Percentiles rank a stretch among this genome's conserved stretches.
phyloP scores from a whole-genome alignment of 768 basidiomycete species.

The Podaxis sp. region DNA sequence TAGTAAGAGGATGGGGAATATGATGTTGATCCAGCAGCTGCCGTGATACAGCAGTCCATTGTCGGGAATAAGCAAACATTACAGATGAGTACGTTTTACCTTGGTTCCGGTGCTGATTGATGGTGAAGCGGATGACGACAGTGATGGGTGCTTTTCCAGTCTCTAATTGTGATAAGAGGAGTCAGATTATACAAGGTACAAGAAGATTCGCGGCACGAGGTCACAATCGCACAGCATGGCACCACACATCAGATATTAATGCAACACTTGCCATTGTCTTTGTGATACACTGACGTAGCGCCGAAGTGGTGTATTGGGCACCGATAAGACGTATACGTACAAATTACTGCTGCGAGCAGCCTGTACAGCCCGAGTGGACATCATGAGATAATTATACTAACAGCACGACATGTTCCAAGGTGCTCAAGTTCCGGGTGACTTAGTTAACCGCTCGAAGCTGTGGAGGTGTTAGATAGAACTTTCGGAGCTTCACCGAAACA shows the following conservation, averaged over 20 bases:
- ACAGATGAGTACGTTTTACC: constrained; percentile 1
- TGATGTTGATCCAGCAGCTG: neutral
- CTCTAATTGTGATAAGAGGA: neutral
- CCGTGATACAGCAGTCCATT: neutral
- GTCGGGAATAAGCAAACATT: neutral
- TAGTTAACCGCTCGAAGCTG: neutral
- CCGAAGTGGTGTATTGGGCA: neutral
- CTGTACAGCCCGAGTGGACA: neutral
- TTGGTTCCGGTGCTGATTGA: neutral
- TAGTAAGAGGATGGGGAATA: neutral
- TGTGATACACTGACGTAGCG: constrained; percentile 3
- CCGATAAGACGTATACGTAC: neutral
- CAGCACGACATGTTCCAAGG: neutral
- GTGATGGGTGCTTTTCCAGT: neutral
- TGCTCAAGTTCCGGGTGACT: neutral
- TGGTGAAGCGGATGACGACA: neutral
- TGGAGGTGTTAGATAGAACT: neutral
- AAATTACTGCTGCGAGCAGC: neutral
- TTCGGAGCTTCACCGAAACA: neutral
- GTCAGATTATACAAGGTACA: neutral
- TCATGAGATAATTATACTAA: neutral
- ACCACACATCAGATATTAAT: neutral
- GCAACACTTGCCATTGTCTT: neutral
- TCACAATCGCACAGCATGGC: neutral
- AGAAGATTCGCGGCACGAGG: neutral